Percentiles rank a stretch among this genome's conserved stretches.
Evolutionary conservation across 2,329 filamentous ascomycete species (phyloP).

Genomic region (Xylaria sp.): DNA sequence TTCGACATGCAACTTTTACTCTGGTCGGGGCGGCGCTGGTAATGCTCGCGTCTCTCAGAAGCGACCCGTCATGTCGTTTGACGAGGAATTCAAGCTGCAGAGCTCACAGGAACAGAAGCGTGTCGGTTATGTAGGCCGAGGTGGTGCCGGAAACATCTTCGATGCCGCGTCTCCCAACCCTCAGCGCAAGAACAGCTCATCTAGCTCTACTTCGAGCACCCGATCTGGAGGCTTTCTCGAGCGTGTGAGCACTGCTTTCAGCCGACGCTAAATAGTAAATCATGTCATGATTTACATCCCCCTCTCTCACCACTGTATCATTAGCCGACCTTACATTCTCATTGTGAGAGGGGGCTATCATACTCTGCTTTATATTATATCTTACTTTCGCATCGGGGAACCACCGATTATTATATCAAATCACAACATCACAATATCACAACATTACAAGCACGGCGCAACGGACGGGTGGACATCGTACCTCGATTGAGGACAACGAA

Average conservation of each 20-base stretch:
- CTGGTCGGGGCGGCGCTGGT: slow-evolving; percentile 70
- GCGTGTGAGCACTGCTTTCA: slow-evolving; percentile 47
- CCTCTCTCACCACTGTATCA: not conserved
- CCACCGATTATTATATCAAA: not conserved
- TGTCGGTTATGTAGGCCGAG: slow-evolving; percentile 66
- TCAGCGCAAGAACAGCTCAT: slow-evolving; percentile 30
- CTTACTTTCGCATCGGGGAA: not conserved
- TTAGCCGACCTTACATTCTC: not conserved
- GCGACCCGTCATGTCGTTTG: slow-evolving; percentile 67
- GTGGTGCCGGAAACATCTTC: slow-evolving; percentile 66
- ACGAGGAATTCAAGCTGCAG: slow-evolving; percentile 67
- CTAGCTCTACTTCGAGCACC: slow-evolving; percentile 38
- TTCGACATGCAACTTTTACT: slow-evolving; percentile 61
- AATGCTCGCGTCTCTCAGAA: slow-evolving; percentile 62
- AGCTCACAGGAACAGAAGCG: slow-evolving; percentile 57
- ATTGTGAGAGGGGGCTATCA: not conserved
- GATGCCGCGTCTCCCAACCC: slow-evolving; percentile 25
- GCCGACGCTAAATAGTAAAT: slow-evolving; percentile 33
- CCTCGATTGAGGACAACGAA: not conserved
- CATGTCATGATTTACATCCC: not conserved
- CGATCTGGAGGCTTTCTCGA: slow-evolving; percentile 46
- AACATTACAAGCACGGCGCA: slow-evolving; percentile 22
- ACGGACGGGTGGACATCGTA: not conserved
- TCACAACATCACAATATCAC: not conserved
- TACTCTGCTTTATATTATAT: not conserved